Percentiles rank a stretch among this genome's conserved stretches.
Conservation (phyloP, 805 yeast genomes). For the Spathaspora boniae region DNA sequence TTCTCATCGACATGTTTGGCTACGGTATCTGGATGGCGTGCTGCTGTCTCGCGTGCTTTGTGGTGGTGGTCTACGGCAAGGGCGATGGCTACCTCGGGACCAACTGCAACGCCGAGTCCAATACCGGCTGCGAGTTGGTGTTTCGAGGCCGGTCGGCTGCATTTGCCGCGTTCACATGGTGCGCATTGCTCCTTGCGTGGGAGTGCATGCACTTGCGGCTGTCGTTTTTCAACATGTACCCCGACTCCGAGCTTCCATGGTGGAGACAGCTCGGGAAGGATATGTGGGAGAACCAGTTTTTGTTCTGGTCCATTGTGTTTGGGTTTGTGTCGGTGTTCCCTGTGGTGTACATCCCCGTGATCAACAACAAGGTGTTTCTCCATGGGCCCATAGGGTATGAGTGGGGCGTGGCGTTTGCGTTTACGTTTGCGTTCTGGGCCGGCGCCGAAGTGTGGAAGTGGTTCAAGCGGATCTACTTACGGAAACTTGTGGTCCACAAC, state of each 20-base stretch:
- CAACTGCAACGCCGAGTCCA: slow-evolving; percentile 54
- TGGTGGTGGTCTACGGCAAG: slow-evolving; percentile 61
- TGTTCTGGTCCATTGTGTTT: slow-evolving; percentile 75
- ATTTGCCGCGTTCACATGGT: slow-evolving; percentile 83
- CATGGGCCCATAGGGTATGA: slow-evolving; percentile 72
- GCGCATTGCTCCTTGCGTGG: slow-evolving; percentile 79
- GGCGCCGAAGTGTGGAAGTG: slow-evolving; percentile 69
- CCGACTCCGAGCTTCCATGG: slow-evolving; percentile 53
- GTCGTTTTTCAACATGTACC: slow-evolving; percentile 70
- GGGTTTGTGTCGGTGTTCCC: slow-evolving; percentile 77
- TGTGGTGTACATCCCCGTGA: slow-evolving; percentile 84
- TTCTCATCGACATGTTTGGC: slow-evolving; percentile 62
- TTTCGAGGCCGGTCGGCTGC: slow-evolving; percentile 74
- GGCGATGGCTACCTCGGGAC: slow-evolving; percentile 65
- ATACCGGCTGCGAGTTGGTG: slow-evolving; percentile 53
- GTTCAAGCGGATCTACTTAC: slow-evolving; percentile 54
- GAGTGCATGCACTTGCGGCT: slow-evolving; percentile 71
- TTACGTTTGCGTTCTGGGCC: slow-evolving; percentile 52
- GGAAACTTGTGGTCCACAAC: slow-evolving; percentile 42
- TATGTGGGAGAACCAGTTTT: slow-evolving; percentile 69
- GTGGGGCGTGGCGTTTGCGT: slow-evolving; percentile 73
- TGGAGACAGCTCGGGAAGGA: slow-evolving; percentile 59
- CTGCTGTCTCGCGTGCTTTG: slow-evolving; percentile 64
- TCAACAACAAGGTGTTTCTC: slow-evolving; percentile 69
- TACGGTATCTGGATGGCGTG: slow-evolving; percentile 76